phyloP scores from a whole-genome alignment of 106 monocot genomes.

The Xerophyta viscosa region DNA sequence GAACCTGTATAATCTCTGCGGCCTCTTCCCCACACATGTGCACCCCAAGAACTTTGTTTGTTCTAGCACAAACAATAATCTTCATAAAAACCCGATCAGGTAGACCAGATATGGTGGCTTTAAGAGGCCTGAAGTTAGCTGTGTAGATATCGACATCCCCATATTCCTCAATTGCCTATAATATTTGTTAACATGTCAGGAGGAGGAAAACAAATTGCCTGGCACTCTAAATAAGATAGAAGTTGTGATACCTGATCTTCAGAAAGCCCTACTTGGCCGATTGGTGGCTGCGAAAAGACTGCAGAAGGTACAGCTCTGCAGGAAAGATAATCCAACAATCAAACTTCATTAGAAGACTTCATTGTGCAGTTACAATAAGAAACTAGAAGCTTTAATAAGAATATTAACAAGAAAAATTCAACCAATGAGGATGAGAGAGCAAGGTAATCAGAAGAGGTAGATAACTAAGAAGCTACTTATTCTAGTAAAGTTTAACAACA shows the following conservation, averaged over 20 bases:
- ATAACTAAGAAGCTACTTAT: too few species aligned
- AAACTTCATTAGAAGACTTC: too few species aligned
- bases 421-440: too few species aligned
- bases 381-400: too few species aligned
- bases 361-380: too few species aligned
- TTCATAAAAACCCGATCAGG: slow-evolving; percentile 95
- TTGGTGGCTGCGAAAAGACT: slow-evolving; percentile 95
- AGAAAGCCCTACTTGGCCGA: slow-evolving; percentile 92
- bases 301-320: slow-evolving; percentile 90
- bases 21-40: slow-evolving; percentile 99
- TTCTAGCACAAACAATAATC: slow-evolving; percentile 85
- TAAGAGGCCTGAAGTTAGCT: slow-evolving; percentile 90
- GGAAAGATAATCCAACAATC: background rate
- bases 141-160: slow-evolving; percentile 88
- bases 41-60: slow-evolving; percentile 84
- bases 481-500: too few species aligned
- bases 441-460: too few species aligned
- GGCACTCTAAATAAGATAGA: background rate
- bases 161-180: slow-evolving; percentile 81
- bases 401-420: too few species aligned
- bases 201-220: background rate
- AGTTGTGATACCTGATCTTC: slow-evolving; percentile 73
- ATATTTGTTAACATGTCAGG: slow-evolving; percentile 2
- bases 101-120: slow-evolving; percentile 90
- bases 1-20: slow-evolving; percentile 94